These are phyloP conservation scores for Citeromyces siamensis DNA, from an alignment of 1,139 yeast genomes.

Conservation along the genomic window DNA sequence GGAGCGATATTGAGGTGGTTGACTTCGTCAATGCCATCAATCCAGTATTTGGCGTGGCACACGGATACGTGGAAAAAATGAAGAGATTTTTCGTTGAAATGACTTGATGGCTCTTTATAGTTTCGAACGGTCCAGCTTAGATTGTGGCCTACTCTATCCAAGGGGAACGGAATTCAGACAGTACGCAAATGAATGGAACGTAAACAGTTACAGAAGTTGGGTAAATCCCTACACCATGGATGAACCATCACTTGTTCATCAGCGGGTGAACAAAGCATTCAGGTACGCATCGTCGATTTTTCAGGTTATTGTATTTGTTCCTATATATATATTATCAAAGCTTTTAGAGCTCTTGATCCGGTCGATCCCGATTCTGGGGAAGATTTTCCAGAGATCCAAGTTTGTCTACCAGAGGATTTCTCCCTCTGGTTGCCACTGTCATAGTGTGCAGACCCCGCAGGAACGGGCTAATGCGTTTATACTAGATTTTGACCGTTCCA, in stretches of 20 bases:
- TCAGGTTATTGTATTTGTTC: slow-evolving; percentile 11
- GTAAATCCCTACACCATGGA: too few species aligned
- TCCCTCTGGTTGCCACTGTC: neutral
- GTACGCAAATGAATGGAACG: too few species aligned
- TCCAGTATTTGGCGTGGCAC: slow-evolving; percentile 5
- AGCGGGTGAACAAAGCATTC: slow-evolving; percentile 8
- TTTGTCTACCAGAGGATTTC: neutral
- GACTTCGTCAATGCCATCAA: slow-evolving; percentile 6
- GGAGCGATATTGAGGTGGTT: slow-evolving; percentile 2
- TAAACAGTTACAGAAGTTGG: too few species aligned
- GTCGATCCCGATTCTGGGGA: neutral
- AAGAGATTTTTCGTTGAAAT: slow-evolving; percentile 4
- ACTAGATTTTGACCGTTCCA: neutral
- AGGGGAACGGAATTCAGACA: too few species aligned
- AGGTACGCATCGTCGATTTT: slow-evolving; percentile 8
- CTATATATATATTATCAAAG: slow-evolving; percentile 11
- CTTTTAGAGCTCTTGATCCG: neutral
- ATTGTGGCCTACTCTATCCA: too few species aligned
- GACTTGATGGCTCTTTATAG: neutral
- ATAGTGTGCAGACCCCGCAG: slow-evolving; percentile 2
- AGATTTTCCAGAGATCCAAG: neutral
- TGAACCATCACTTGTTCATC: slow-evolving; percentile 14
- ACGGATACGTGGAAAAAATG: slow-evolving; percentile 13
- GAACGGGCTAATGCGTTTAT: slow-evolving; percentile 2
- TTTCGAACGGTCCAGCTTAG: too few species aligned